These are phyloP conservation scores for Plasmodium adleri DNA, from an alignment of 169 alveolate species.

Conservation along the genomic window DNA sequence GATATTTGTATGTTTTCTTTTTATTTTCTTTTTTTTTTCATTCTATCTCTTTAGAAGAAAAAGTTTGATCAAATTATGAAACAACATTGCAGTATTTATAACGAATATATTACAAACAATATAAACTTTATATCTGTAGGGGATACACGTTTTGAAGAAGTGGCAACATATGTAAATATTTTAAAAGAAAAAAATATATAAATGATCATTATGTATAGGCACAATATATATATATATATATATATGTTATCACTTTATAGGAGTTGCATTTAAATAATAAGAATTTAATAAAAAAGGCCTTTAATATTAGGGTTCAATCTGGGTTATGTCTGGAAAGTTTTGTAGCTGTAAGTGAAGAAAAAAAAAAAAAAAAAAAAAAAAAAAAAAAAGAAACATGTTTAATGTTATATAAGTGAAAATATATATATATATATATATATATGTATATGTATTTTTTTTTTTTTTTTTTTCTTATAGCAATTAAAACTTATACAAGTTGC, in stretches of 20 bases:
- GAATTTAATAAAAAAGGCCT: conserved; percentile 17
- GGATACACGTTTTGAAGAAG: conserved; percentile 89
- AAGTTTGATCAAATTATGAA: conserved; percentile 80
- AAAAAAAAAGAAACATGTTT: too few relatives aligned
- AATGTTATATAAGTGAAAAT: background rate
- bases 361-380: background rate
- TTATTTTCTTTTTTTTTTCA: background rate
- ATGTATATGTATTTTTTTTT: background rate
- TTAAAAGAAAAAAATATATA: background rate
- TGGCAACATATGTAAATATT: conserved; percentile 83
- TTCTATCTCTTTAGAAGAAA: conserved; percentile 73
- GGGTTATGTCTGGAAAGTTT: conserved; percentile 37
- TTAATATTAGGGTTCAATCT: conserved; percentile 24
- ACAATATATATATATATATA: background rate
- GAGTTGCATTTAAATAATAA: conserved; percentile 17
- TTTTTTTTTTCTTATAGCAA: conserved; percentile 71
- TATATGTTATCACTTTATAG: background rate
- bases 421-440: background rate
- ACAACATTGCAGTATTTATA: conserved; percentile 49
- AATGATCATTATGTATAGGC: background rate
- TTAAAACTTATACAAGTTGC: conserved; percentile 78
- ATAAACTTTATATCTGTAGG: conserved; percentile 86
- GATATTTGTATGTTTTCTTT: background rate
- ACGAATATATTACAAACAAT: conserved; percentile 33
- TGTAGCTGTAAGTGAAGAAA: conserved; percentile 35